Base-by-base conservation (phyloP, 805 yeast genomes). In the Sungouiozyma intestinalis region DNA sequence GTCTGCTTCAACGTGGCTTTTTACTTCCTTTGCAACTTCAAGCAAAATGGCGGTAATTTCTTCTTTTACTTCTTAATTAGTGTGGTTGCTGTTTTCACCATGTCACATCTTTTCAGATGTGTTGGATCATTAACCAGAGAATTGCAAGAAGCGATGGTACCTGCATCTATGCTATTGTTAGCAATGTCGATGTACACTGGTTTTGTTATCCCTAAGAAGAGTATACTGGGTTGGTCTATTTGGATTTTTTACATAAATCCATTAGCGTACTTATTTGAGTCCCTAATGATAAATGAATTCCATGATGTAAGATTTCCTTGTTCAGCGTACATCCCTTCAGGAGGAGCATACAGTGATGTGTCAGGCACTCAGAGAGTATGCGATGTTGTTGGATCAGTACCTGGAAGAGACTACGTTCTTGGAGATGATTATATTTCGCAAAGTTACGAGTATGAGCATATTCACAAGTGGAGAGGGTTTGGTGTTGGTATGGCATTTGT, bases 191-290 rank as follows among this genome's bases (percentile, higher is more conserved):
- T 73, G 54, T 77, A 67, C 52, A 68, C 76, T 6, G 82, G 82
- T 33, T 77, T 77, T 62, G 76, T 71, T 17, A 63, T 77, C 45
- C 83, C 82, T 21, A 69, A 72, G 29, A 68, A 71, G 4, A 56
- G 68, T 39, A 75, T 77, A 76, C 66, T 69, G 48, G 77, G 81
- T 11, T 78, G 83, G 83, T 72, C 77, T 31, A 66, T 77, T 49
- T 78, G 82, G 83, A 74, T 78, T 46, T 73, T 74, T 58, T 78
- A 74, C 50, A 49, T 78, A 37, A 68, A 78, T 49, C 83, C 83
- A 1, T 57, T 77, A 40, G 75, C 73, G 7, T 77, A 76, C 51
- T 65, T 71, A 16, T 77, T 76, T 51, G 81, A 77, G 57, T 64
- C 81, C 1, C 57, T 76, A 53, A 67, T 78, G 69, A 65, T 71